These are phyloP conservation scores for Penicillium sp. DNA, from an alignment of 2,329 filamentous ascomycete genomes.

Conservation along the genomic window DNA sequence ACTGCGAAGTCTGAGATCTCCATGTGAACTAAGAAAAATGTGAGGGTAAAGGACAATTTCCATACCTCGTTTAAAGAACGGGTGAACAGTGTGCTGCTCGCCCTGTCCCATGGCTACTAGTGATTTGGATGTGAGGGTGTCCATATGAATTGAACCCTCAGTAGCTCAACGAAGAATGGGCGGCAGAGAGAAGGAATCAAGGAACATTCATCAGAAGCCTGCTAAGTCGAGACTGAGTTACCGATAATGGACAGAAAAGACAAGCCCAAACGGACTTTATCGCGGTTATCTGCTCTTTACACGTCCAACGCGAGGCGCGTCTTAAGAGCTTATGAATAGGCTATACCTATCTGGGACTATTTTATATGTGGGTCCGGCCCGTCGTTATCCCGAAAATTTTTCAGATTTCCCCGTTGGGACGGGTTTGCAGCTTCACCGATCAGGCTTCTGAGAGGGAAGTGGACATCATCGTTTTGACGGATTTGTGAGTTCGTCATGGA, in stretches of 20 bases:
- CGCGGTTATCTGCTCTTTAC: slow-evolving; percentile 7
- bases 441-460: slow-evolving; percentile 17
- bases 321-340: slow-evolving; percentile 14
- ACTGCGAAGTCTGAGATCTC: slow-evolving; percentile 17
- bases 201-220: slow-evolving; percentile 1
- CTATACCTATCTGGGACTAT: slow-evolving; percentile 14
- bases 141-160: slow-evolving; percentile 22
- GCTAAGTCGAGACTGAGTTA: background rate
- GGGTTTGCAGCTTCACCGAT: slow-evolving; percentile 16
- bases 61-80: slow-evolving; percentile 41
- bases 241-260: background rate
- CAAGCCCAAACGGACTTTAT: slow-evolving; percentile 2
- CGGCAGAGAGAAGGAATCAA: background rate
- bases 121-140: slow-evolving; percentile 21
- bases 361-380: slow-evolving; percentile 17
- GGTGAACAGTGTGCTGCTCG: slow-evolving; percentile 38
- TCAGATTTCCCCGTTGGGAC: slow-evolving; percentile 26
- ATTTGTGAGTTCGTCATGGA: slow-evolving; percentile 34
- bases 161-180: slow-evolving; percentile 20
- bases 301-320: slow-evolving; percentile 23
- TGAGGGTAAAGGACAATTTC: background rate
- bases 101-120: slow-evolving; percentile 37
- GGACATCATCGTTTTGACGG: slow-evolving; percentile 6
- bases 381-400: slow-evolving; percentile 37
- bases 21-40: background rate